These are phyloP conservation scores for Sclerotiophoma versabilis DNA, from an alignment of 2,329 filamentous ascomycete genomes.

Conservation along the genomic window DNA sequence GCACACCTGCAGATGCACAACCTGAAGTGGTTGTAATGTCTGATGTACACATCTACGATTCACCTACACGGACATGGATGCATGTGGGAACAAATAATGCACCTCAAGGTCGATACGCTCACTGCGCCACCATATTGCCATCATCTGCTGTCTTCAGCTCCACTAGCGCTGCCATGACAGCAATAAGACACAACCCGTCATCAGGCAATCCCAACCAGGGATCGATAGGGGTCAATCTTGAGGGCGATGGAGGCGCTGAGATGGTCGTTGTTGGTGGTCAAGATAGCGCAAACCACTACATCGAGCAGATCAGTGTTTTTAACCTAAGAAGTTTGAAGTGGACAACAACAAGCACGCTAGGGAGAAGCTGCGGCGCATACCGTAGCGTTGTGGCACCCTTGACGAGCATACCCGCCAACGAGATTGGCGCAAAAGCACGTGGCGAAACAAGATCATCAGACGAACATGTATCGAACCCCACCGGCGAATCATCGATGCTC, in stretches of 20 bases:
- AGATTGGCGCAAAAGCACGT: conserved; percentile 67
- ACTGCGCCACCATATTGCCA: conserved; percentile 91
- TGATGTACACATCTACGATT: conserved; percentile 95
- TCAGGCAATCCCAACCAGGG: conserved; percentile 86
- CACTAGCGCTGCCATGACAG: conserved; percentile 80
- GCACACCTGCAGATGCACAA: conserved; percentile 65
- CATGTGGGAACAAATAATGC: conserved; percentile 80
- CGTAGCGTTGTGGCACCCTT: conserved; percentile 92
- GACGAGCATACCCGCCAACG: conserved; percentile 68
- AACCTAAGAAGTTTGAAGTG: conserved; percentile 94
- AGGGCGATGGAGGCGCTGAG: conserved; percentile 90
- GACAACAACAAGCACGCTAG: conserved; percentile 86
- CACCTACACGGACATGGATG: conserved; percentile 82
- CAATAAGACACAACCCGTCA: conserved; percentile 87
- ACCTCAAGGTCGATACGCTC: conserved; percentile 93
- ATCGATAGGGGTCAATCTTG: conserved; percentile 83
- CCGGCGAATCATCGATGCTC: conserved; percentile 73
- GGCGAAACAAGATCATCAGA: conserved; percentile 50
- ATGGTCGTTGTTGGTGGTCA: conserved; percentile 98
- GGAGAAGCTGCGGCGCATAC: conserved; percentile 94
- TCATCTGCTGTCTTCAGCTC: conserved; percentile 89
- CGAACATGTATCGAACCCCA: conserved; percentile 41
- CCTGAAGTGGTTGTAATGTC: conserved; percentile 97
- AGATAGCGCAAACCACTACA: conserved; percentile 97
- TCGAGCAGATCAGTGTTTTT: conserved; percentile 98